These are phyloP conservation scores for Boletus rubroflammeus DNA, from an alignment of 768 basidiomycete species.

Conservation along the genomic window DNA sequence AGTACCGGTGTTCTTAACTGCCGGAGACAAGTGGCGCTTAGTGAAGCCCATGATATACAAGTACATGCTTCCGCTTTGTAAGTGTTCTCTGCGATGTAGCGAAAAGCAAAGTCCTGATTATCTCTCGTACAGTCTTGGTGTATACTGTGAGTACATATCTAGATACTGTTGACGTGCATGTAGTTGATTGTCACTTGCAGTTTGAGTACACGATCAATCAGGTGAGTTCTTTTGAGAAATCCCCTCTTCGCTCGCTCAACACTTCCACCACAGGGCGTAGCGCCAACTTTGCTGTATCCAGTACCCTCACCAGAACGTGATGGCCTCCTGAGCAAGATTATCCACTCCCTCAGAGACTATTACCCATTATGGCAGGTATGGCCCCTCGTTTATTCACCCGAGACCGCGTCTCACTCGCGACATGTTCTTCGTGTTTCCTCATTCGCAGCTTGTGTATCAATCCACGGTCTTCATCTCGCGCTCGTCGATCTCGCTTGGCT, in stretches of 20 bases:
- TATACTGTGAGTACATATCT: conserved; percentile 47
- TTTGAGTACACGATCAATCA: conserved; percentile 93
- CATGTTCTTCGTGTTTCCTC: not conserved
- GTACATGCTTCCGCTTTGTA: conserved; percentile 94
- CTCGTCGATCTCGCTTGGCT: conserved; percentile 80
- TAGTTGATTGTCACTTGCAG: conserved; percentile 39
- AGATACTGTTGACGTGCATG: not conserved
- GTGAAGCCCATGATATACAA: conserved; percentile 73
- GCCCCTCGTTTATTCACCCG: not conserved
- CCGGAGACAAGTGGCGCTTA: conserved; percentile 74
- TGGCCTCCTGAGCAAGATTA: conserved; percentile 68
- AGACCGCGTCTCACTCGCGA: conserved; percentile 2
- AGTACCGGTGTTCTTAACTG: conserved; percentile 51
- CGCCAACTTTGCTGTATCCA: conserved; percentile 87
- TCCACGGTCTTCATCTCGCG: conserved; percentile 91
- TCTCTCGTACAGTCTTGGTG: conserved; percentile 44
- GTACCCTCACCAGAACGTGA: conserved; percentile 62
- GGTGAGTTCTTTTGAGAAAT: conserved; percentile 32
- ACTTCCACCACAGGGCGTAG: conserved; percentile 57
- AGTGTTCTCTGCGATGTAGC: conserved; percentile 31
- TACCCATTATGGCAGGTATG: conserved; percentile 92
- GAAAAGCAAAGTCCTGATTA: conserved; percentile 13
- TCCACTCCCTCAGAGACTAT: conserved; percentile 84
- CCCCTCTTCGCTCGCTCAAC: not conserved
- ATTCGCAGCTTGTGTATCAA: conserved; percentile 71